Conservation (phyloP, 768 basidiomycete species). For the Macrolepiota albuminosa region DNA sequence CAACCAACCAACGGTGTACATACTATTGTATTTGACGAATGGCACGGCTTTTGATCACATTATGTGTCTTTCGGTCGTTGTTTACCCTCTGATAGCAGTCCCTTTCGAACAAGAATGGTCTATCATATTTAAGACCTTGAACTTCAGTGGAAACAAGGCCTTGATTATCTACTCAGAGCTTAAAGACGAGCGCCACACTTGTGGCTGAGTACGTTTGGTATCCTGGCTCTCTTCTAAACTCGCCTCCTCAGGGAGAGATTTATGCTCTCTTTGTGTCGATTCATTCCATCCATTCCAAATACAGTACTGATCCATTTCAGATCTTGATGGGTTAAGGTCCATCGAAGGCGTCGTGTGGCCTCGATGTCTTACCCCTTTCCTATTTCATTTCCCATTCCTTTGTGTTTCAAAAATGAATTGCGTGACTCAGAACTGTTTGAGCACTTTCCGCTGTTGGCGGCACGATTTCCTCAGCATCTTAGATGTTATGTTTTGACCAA, state of each 20-base stretch:
- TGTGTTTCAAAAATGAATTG: not conserved
- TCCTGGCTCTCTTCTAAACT: not conserved
- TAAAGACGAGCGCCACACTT: conserved; percentile 5
- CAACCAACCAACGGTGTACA: not conserved
- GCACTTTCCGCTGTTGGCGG: not conserved
- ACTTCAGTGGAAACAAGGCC: not conserved
- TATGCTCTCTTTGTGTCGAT: not conserved
- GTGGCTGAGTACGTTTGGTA: not conserved
- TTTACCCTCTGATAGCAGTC: not conserved
- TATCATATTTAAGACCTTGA: not conserved
- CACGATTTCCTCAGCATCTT: not conserved
- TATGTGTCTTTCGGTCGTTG: too few relatives aligned
- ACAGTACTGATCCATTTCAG: not conserved
- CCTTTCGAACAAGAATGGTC: not conserved
- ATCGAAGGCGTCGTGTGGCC: not conserved
- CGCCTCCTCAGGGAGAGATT: not conserved
- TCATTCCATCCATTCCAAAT: not conserved
- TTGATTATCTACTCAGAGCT: not conserved
- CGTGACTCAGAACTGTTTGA: not conserved
- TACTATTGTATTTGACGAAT: not conserved
- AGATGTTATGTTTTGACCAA: not conserved
- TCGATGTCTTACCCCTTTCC: not conserved
- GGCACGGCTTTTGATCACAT: not conserved
- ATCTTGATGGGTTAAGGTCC: not conserved
- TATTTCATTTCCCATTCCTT: not conserved